A percentile compares a stretch with the other conserved stretches of the same genome.
Evolutionary conservation across 192 early-diverging fungal genomes (phyloP).

Genomic region (Linnemannia zychae): DNA sequence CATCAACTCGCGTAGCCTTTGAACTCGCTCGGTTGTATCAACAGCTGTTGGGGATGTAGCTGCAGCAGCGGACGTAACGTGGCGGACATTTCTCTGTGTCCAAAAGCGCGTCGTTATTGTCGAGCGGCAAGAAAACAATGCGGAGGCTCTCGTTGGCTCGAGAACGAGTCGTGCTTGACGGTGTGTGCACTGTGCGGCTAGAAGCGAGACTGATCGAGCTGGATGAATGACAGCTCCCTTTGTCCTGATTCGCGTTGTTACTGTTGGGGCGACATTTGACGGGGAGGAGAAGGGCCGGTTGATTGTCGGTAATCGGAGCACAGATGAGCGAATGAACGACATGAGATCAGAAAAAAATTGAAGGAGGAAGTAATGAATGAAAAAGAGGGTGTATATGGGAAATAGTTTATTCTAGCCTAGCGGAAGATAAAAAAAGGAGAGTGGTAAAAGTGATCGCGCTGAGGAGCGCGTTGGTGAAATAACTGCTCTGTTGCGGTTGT

Average conservation of each 20-base stretch:
- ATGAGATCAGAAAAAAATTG: neutral
- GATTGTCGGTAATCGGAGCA: neutral
- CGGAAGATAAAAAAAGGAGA: neutral
- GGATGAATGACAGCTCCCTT: neutral
- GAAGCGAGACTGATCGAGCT: neutral
- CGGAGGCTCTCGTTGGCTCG: neutral
- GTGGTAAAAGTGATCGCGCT: too few species aligned
- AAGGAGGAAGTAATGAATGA: neutral
- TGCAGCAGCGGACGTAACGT: constrained; percentile 5
- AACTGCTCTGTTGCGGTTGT: too few species aligned
- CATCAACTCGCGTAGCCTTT: constrained; percentile 36
- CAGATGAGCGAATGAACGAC: neutral
- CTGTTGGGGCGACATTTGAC: neutral
- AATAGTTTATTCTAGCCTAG: too few species aligned
- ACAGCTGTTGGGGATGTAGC: neutral
- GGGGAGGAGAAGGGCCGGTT: neutral
- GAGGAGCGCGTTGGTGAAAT: too few species aligned
- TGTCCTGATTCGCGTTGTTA: neutral
- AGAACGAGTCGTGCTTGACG: neutral
- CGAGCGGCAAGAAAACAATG: neutral
- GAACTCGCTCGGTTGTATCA: constrained; percentile 23
- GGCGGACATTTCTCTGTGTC: neutral
- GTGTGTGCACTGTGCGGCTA: neutral
- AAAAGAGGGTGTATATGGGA: too few species aligned
- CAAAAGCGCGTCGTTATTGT: neutral